A percentile compares a stretch with the other conserved stretches of the same genome.
Evolutionary conservation across 345 rosid genomes (phyloP).

Genomic region (Aegle marmelos): DNA sequence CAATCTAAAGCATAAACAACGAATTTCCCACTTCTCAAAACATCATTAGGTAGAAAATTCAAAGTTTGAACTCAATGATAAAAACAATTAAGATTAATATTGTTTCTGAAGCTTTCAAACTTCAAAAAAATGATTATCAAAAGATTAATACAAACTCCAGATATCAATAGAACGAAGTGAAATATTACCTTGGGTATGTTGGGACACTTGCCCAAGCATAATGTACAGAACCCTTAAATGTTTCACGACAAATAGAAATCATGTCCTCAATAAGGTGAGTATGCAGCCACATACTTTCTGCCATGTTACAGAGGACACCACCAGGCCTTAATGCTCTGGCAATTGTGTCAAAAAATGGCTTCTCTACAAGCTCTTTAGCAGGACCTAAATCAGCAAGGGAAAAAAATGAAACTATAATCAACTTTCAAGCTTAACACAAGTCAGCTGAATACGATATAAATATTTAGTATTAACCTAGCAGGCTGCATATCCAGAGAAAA

Average conservation of each 20-base stretch:
- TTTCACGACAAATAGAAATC: slow-evolving; percentile 67
- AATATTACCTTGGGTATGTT: slow-evolving; percentile 81
- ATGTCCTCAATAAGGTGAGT: slow-evolving; percentile 89
- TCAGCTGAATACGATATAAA: background rate
- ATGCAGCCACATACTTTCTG: slow-evolving; percentile 99
- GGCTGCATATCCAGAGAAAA: background rate
- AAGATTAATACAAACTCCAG: background rate
- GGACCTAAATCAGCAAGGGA: slow-evolving; percentile 56
- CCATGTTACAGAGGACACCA: slow-evolving; percentile 95
- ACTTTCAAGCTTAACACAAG: background rate
- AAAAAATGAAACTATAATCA: background rate
- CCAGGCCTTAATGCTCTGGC: slow-evolving; percentile 87
- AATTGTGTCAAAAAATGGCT: slow-evolving; percentile 82
- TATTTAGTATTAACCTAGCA: background rate
- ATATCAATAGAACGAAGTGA: background rate
- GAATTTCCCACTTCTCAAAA: background rate
- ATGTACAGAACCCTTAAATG: slow-evolving; percentile 77
- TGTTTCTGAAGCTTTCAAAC: background rate
- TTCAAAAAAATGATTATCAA: background rate
- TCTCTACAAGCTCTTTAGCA: slow-evolving; percentile 90
- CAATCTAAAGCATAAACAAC: background rate
- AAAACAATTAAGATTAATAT: background rate
- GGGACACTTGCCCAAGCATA: slow-evolving; percentile 99
- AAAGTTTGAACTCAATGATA: background rate
- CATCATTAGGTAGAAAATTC: background rate